These are phyloP conservation scores for Rachicladosporium sp. DNA, from an alignment of 2,329 filamentous ascomycete genomes.

Conservation along the genomic window DNA sequence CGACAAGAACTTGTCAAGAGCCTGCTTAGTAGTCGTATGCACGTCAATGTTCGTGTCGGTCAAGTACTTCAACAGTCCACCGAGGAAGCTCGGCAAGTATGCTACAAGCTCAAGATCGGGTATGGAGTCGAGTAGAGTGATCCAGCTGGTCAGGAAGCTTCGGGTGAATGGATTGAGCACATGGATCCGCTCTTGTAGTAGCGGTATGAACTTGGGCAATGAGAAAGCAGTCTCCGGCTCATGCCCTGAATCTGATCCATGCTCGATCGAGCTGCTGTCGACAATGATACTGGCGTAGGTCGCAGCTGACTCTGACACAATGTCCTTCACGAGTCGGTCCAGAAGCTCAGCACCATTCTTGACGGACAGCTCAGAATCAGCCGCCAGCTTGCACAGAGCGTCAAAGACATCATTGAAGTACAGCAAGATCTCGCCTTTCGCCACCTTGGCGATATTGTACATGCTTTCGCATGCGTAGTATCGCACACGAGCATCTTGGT, in stretches of 20 bases:
- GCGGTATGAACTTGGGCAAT: conserved; percentile 75
- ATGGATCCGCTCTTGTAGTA: conserved; percentile 86
- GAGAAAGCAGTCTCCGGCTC: conserved; percentile 82
- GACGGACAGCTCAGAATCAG: conserved; percentile 90
- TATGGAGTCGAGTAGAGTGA: conserved; percentile 87
- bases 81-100: conserved; percentile 82
- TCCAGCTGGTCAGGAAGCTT: conserved; percentile 92
- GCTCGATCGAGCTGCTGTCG: conserved; percentile 20
- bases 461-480: conserved; percentile 99
- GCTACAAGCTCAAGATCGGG: conserved; percentile 90
- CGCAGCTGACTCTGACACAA: conserved; percentile 86
- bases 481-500: conserved; percentile 91
- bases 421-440: conserved; percentile 89
- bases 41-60: conserved; percentile 87
- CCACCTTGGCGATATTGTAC: conserved; percentile 99
- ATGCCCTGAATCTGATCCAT: conserved; percentile 14
- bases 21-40: conserved; percentile 80
- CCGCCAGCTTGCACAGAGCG: conserved; percentile 88
- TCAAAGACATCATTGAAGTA: conserved; percentile 99
- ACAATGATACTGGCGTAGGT: conserved; percentile 83
- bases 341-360: conserved; percentile 96
- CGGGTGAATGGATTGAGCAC: conserved; percentile 91
- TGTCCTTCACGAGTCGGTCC: conserved; percentile 89
- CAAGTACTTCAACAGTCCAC: conserved; percentile 79
- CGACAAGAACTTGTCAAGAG: conserved; percentile 76